phyloP scores from a whole-genome alignment of 257 asterid genomes.

The Linaria vulgaris region DNA sequence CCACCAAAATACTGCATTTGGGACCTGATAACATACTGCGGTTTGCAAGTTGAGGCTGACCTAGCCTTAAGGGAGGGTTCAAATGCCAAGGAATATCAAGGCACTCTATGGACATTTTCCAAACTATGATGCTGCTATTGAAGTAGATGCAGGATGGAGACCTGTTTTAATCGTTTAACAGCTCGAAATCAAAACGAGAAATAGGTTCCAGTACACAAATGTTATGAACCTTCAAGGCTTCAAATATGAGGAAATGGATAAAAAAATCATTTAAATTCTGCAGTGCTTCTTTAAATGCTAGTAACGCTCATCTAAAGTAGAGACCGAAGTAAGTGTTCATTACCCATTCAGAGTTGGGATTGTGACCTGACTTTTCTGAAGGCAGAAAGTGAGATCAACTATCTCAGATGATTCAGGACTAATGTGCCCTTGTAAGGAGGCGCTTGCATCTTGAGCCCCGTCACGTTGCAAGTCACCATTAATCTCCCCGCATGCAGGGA shows the following conservation, averaged over 20 bases:
- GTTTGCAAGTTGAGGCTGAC: not conserved
- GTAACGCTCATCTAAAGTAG: not conserved
- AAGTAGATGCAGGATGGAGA: not conserved
- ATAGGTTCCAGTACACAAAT: not conserved
- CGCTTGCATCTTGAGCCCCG: conserved; percentile 18
- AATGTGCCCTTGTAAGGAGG: conserved; percentile 30
- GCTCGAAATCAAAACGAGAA: not conserved
- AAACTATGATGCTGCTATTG: not conserved
- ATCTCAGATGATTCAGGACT: conserved; percentile 40
- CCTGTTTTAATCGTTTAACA: not conserved
- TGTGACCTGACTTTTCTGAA: conserved; percentile 64
- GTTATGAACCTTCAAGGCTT: conserved; percentile 1
- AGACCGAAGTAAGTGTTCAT: conserved; percentile 28
- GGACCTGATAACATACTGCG: not conserved
- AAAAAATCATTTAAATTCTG: not conserved
- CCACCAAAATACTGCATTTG: not conserved
- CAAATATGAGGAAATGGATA: not conserved
- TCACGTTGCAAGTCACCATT: conserved; percentile 35
- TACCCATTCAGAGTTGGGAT: conserved; percentile 87
- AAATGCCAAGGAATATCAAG: not conserved
- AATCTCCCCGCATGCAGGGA: conserved; percentile 34
- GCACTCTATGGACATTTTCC: not conserved
- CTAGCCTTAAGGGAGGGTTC: not conserved
- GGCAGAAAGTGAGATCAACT: conserved; percentile 72
- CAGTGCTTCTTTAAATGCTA: not conserved